Percentiles rank a stretch among this genome's conserved stretches.
Evolutionary conservation across 2,329 filamentous ascomycete species (phyloP).

Genomic region (Neonectria punicea): DNA sequence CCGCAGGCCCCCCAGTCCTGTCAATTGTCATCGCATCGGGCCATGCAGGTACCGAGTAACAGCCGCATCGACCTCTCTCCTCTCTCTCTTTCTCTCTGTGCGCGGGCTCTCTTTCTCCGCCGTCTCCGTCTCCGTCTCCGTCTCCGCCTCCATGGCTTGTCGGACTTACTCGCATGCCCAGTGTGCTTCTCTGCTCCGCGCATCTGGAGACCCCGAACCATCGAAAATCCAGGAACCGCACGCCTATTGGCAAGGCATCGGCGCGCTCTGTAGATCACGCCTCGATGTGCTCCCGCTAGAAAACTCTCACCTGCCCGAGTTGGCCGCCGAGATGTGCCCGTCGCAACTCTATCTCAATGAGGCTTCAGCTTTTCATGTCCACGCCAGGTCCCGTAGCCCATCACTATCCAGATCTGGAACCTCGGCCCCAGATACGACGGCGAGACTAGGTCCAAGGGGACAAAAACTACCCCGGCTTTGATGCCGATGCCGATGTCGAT

Average conservation of each 20-base stretch:
- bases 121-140: too few species aligned
- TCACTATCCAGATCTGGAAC: constrained; percentile 7
- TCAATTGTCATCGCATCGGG: constrained; percentile 24
- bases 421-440: constrained; percentile 7
- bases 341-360: constrained; percentile 20
- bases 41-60: constrained; percentile 37
- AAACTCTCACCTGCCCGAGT: constrained; percentile 18
- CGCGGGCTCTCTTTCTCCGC: background rate
- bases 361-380: background rate
- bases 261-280: background rate
- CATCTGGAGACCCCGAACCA: too few species aligned
- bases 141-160: background rate
- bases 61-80: constrained; percentile 6
- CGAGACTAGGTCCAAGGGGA: background rate
- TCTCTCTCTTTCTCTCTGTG: too few species aligned
- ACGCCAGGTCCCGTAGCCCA: background rate
- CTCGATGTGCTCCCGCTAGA: background rate
- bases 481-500: constrained; percentile 1
- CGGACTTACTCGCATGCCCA: background rate
- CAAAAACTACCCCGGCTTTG: background rate
- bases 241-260: background rate
- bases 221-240: background rate
- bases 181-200: background rate
- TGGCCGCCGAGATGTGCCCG: constrained; percentile 22
- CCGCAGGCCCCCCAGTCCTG: constrained; percentile 34